phyloP scores from a whole-genome alignment of 768 basidiomycete species.

The Dacryopinax primogenitus region DNA sequence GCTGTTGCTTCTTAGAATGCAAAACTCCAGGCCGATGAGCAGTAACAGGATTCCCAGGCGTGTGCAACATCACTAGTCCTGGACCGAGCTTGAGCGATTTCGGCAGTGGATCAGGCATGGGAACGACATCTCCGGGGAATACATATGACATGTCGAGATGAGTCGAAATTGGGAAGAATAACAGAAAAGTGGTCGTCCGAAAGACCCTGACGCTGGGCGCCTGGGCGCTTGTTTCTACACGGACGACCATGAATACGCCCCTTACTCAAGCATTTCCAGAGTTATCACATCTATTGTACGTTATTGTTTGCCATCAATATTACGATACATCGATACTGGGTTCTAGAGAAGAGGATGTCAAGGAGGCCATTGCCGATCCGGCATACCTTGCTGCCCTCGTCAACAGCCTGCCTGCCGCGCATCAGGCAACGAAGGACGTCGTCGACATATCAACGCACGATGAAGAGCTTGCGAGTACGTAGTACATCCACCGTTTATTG shows the following conservation, averaged over 20 bases:
- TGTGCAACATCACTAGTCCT: constrained; percentile 46
- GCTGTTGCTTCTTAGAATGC: constrained; percentile 57
- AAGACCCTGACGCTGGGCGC: background rate
- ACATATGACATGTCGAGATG: constrained; percentile 40
- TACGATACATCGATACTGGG: background rate
- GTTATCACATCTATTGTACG: constrained; percentile 58
- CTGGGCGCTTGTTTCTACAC: background rate
- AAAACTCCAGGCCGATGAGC: constrained; percentile 61
- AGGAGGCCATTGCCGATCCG: constrained; percentile 71
- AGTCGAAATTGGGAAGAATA: background rate
- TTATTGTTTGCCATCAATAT: background rate
- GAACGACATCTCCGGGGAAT: constrained; percentile 69
- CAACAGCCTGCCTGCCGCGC: constrained; percentile 58
- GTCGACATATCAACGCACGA: constrained; percentile 76
- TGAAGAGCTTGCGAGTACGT: constrained; percentile 72
- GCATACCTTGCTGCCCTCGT: constrained; percentile 79
- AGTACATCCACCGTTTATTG: background rate
- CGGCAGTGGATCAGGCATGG: constrained; percentile 53
- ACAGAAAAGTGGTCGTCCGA: too few species aligned
- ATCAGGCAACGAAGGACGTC: constrained; percentile 36
- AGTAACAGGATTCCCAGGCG: constrained; percentile 29
- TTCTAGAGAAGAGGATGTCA: constrained; percentile 74
- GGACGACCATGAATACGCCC: constrained; percentile 15
- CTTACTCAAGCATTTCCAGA: constrained; percentile 53
- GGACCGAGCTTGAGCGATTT: constrained; percentile 64